Evolutionary conservation across 2,329 filamentous ascomycete genomes (phyloP), one percentile per base, ranked within the genome.

Genomic region (Arthrobotrys entomopaga): DNA sequence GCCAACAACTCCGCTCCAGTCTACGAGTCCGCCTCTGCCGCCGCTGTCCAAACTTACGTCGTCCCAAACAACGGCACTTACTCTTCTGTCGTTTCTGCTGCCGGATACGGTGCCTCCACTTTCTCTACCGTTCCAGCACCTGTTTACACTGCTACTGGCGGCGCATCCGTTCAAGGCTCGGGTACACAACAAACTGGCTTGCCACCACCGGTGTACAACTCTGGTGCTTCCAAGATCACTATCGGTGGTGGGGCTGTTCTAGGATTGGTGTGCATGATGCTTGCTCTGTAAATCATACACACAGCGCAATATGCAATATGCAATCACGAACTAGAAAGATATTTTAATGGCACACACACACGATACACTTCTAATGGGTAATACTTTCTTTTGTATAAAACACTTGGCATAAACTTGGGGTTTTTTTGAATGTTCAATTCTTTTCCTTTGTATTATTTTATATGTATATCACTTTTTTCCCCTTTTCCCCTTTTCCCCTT

Each of bases 201-300:
- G n/a, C 52, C 15, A 40, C 13, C 13, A 6, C 52, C n/a, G 26
- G 4, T 6, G 19, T 57, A 57, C 34, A 57, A 42, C 34, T 42
- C 53, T 24, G 53, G 34, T 24, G 53, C 53, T 24, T 42, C 34
- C 8, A 43, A 40, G 34, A 16, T 57, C 15, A 20, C 16, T n/a
- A 3, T 57, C 15, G 53, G 53, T 6, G 11, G 34, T 11, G 38
- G n/a, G 2, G 53, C 19, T 24, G 53, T 43, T n/a, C 15, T 57
- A 4, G 53, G 53, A 15, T 24, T 57, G n/a, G 16, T 57, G n/a
- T 20, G 16, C 34, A 11, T 57, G 34, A 57, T 57, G 53, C 29
- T 57, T 15, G 53, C 53, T 15, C 34, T 57, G 22, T 57, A 57
- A 57, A 50, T 20, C 10, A 22, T 16, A 46, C 42, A 46, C 6